phyloP scores from a whole-genome alignment of 129 eudicot species.

The Chrysanthemum makinoi region DNA sequence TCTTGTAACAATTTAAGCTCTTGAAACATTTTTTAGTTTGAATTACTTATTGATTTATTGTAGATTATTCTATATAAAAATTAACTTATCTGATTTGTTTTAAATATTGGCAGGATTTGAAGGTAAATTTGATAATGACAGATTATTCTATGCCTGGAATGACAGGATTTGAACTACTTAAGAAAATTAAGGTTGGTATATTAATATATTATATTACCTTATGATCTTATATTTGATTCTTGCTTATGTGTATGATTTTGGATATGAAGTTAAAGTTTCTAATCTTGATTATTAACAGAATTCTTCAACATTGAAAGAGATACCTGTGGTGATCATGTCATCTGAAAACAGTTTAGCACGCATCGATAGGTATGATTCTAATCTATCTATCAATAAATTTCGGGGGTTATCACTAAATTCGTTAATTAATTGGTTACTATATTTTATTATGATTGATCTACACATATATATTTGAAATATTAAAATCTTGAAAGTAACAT shows the following conservation, averaged over 20 bases:
- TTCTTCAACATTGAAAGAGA: slow-evolving; percentile 60
- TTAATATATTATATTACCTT: slow-evolving; percentile 6
- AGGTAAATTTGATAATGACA: slow-evolving; percentile 86
- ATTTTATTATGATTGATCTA: too few species aligned
- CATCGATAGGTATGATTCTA: slow-evolving; percentile 63
- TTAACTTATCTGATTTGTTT: slow-evolving; percentile 5
- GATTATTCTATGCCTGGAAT: slow-evolving; percentile 98
- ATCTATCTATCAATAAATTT: neutral
- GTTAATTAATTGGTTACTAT: too few species aligned
- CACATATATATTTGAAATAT: too few species aligned
- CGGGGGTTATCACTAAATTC: neutral
- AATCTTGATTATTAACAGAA: slow-evolving; percentile 41
- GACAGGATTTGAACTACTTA: slow-evolving; percentile 94
- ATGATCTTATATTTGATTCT: neutral
- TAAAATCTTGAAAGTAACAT: neutral
- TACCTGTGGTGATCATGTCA: slow-evolving; percentile 96
- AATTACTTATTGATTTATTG: neutral
- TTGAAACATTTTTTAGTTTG: neutral
- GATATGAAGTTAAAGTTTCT: neutral
- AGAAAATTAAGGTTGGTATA: slow-evolving; percentile 75
- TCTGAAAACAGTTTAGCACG: slow-evolving; percentile 75
- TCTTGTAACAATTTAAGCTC: neutral
- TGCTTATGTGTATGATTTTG: neutral
- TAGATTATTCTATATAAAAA: neutral
- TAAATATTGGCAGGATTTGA: slow-evolving; percentile 53